A percentile compares a stretch with the other conserved stretches of the same genome.
Conservation (phyloP, 2,329 filamentous ascomycete species). For the Alternaria novae-zelandiae region DNA sequence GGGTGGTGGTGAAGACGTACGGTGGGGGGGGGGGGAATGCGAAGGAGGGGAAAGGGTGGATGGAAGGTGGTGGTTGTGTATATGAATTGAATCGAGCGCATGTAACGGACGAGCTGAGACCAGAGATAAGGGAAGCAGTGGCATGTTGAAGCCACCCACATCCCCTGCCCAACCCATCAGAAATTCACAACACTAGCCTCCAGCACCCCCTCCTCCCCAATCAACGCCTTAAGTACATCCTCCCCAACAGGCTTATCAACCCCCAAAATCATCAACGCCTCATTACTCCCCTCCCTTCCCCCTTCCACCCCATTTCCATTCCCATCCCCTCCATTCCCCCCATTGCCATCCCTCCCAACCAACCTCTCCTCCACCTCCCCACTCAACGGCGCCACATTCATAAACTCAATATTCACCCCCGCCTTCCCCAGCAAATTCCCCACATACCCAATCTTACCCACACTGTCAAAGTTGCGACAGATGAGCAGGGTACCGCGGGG, state of each 20-base stretch:
- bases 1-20: no score
- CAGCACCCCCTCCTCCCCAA: slow-evolving; percentile 58
- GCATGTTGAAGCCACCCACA: neutral
- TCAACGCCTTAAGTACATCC: slow-evolving; percentile 59
- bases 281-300: slow-evolving; percentile 53
- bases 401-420: slow-evolving; percentile 79
- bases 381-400: slow-evolving; percentile 72
- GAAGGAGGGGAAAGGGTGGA: no score
- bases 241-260: slow-evolving; percentile 70
- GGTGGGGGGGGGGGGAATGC: no score
- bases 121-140: neutral
- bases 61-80: neutral
- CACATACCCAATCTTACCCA: slow-evolving; percentile 82
- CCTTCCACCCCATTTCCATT: neutral
- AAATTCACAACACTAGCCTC: slow-evolving; percentile 60
- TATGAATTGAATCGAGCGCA: neutral
- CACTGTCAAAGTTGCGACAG: slow-evolving; percentile 80
- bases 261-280: slow-evolving; percentile 83
- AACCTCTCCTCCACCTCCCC: slow-evolving; percentile 40
- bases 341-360: slow-evolving; percentile 17
- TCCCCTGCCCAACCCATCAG: neutral
- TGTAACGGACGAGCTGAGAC: fast-evolving
- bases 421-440: slow-evolving; percentile 72
- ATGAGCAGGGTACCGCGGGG: slow-evolving; percentile 78
- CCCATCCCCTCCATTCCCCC: no score